Evolutionary conservation across 2,329 filamentous ascomycete species (phyloP).

Genomic region (Aspergillus sojae): DNA sequence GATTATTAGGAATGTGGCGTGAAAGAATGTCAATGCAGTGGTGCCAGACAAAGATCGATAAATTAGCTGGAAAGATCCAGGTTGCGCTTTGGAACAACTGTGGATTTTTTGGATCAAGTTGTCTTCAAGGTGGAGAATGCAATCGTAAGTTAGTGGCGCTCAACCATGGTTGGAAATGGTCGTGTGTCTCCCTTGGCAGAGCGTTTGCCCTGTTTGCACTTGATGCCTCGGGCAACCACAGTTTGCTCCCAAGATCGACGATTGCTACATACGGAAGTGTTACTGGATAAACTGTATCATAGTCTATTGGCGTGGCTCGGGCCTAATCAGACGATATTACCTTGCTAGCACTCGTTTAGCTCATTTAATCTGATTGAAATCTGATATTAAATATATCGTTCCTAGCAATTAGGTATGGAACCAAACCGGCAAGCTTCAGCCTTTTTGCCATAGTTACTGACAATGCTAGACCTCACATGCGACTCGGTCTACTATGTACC

Average conservation of each 20-base stretch:
- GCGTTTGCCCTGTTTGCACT: not conserved
- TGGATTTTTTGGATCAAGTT: not conserved
- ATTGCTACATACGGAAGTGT: not conserved
- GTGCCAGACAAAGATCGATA: not conserved
- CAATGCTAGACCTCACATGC: not conserved
- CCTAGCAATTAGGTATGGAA: not conserved
- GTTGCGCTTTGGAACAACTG: not conserved
- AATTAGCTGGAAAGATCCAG: not conserved
- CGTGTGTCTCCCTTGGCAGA: not conserved
- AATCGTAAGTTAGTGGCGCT: not conserved
- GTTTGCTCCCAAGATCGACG: not conserved
- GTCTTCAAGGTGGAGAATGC: not conserved
- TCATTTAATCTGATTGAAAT: not conserved
- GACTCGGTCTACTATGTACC: not conserved
- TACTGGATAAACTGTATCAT: not conserved
- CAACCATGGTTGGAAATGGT: not conserved
- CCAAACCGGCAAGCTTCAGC: not conserved
- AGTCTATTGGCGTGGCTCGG: not conserved
- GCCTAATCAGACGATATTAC: not conserved
- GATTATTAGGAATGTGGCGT: not conserved
- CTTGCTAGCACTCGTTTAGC: not conserved
- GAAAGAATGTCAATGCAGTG: not conserved
- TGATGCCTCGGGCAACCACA: slow-evolving; percentile 1
- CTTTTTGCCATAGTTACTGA: not conserved
- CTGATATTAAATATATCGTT: not conserved